Evolutionary conservation across 2,329 filamentous ascomycete species (phyloP).

Genomic region (Curvularia sp.): DNA sequence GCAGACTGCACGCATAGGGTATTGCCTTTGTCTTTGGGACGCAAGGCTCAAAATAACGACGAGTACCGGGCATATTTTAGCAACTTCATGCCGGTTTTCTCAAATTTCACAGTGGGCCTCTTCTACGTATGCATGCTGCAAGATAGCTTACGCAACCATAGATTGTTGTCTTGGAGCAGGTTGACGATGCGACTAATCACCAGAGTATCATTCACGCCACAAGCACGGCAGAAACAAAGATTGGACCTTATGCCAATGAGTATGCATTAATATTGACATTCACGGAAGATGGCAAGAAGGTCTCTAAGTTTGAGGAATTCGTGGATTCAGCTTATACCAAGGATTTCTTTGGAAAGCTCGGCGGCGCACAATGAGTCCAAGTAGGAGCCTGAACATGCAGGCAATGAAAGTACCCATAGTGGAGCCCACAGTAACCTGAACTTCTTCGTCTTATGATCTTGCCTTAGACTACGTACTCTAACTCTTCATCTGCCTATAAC

Average conservation of each 20-base stretch:
- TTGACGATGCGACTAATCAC: background rate
- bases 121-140: background rate
- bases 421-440: too few relatives aligned
- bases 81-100: constrained; percentile 4
- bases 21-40: constrained; percentile 10
- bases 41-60: constrained; percentile 8
- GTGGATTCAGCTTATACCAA: constrained; percentile 13
- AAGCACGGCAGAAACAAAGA: constrained; percentile 4
- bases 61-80: constrained; percentile 9
- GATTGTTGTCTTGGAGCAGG: background rate
- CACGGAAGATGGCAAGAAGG: constrained; percentile 7
- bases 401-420: too few relatives aligned
- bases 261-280: constrained; percentile 9
- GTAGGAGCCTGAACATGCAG: too few relatives aligned
- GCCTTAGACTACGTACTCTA: too few relatives aligned
- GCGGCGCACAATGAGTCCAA: too few relatives aligned
- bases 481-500: too few relatives aligned
- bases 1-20: constrained; percentile 13
- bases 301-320: constrained; percentile 7
- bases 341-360: too few relatives aligned
- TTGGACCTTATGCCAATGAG: constrained; percentile 8
- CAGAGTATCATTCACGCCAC: constrained; percentile 7
- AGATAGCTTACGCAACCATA: background rate
- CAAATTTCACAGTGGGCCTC: constrained; percentile 13
- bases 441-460: too few relatives aligned